Conservation (phyloP, 202 grass and related monocot species). For the Elaeis oleifera region DNA sequence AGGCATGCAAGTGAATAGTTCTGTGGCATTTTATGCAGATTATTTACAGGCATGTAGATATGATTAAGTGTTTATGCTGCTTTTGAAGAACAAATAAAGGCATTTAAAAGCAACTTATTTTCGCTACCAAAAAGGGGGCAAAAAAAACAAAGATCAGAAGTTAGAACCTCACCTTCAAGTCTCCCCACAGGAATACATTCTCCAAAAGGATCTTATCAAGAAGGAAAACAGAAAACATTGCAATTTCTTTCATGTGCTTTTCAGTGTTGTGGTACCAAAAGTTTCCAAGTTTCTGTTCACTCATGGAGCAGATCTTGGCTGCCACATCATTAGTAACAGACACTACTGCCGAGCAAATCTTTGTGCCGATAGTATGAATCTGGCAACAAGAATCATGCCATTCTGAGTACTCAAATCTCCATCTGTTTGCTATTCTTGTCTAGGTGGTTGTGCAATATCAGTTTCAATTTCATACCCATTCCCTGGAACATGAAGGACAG, state of each 20-base stretch:
- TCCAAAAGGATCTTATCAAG: constrained; percentile 41
- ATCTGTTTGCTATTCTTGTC: constrained; percentile 22
- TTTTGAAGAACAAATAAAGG: background rate
- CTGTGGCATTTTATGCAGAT: no score
- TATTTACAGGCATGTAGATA: no score
- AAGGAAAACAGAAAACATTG: constrained; percentile 45
- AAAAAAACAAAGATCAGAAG: background rate
- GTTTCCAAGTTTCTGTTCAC: background rate
- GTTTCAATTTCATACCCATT: constrained; percentile 31
- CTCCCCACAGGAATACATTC: constrained; percentile 49
- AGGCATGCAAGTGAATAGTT: no score
- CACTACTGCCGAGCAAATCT: constrained; percentile 55
- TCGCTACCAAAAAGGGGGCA: background rate
- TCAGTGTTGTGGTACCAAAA: constrained; percentile 7
- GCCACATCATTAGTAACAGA: constrained; percentile 47
- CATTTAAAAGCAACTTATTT: background rate
- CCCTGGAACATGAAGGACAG: constrained; percentile 43
- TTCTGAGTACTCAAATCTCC: constrained; percentile 23
- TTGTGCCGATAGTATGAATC: constrained; percentile 33
- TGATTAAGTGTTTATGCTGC: no score
- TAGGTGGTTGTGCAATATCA: constrained; percentile 17
- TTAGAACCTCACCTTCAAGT: constrained; percentile 40
- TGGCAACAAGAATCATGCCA: constrained; percentile 46
- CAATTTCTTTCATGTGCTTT: constrained; percentile 43
- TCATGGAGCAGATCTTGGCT: constrained; percentile 39